These are phyloP conservation scores for Tetracladium maxilliforme DNA, from an alignment of 2,329 filamentous ascomycete genomes.

Conservation along the genomic window DNA sequence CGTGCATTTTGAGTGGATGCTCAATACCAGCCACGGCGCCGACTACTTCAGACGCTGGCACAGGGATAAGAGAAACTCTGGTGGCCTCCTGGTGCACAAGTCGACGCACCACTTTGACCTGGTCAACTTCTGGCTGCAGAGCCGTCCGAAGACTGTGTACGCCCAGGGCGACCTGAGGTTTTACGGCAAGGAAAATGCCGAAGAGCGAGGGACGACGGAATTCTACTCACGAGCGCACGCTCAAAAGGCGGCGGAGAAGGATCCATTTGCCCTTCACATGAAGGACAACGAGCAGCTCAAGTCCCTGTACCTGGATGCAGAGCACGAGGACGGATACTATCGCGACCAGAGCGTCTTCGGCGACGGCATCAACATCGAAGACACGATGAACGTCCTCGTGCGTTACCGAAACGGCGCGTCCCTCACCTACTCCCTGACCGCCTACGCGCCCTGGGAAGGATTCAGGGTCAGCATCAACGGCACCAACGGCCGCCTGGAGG, in stretches of 20 bases:
- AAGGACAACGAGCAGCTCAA: conserved; percentile 36
- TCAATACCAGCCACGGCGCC: conserved; percentile 45
- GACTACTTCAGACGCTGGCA: conserved; percentile 53
- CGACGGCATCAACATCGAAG: conserved; percentile 49
- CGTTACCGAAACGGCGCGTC: conserved; percentile 39
- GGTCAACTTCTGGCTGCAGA: conserved; percentile 47
- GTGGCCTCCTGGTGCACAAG: conserved; percentile 45
- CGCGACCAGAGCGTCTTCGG: conserved; percentile 48
- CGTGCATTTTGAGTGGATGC: conserved; percentile 49
- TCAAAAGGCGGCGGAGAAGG: conserved; percentile 30
- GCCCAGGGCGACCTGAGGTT: conserved; percentile 43
- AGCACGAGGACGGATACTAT: conserved; percentile 47
- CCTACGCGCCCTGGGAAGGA: conserved; percentile 48
- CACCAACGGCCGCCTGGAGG: conserved; percentile 40
- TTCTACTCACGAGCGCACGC: conserved; percentile 36
- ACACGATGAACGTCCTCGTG: conserved; percentile 46
- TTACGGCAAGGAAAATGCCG: conserved; percentile 46
- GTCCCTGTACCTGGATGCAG: conserved; percentile 44
- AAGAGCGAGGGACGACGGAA: conserved; percentile 30
- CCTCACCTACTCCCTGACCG: conserved; percentile 42
- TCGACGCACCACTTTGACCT: conserved; percentile 50
- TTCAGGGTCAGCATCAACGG: conserved; percentile 44
- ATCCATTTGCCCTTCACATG: conserved; percentile 44
- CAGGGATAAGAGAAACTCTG: conserved; percentile 42
- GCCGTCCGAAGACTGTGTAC: conserved; percentile 37